Evolutionary conservation across 495 filamentous ascomycete genomes (phyloP), one percentile per base, ranked within the genome.

Genomic region (Podospora fimiseda): DNA sequence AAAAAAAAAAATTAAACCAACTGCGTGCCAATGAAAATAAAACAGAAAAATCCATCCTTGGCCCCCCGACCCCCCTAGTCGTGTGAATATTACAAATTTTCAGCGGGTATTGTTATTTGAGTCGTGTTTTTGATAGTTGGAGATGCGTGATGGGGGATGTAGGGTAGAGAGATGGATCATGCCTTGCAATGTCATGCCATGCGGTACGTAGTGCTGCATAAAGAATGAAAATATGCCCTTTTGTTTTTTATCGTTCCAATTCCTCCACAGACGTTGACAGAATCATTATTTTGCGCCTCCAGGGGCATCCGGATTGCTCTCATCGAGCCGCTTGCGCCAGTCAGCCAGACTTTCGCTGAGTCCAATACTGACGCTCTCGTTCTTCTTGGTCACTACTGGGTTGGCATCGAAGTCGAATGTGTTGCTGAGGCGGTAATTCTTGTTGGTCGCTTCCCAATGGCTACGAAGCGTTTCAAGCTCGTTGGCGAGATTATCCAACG

Each of bases 381-480:
- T 76, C 16, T 79, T 78, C 56, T 74, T 80, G 46, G 77, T 82
- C 50, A 44, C 19, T 46, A 76, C 70, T 20, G 80, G 45, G 52
- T 48, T 53, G 9, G 55, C 74, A 55, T 96, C 91, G 55, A 93
- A 86, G 62, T 96, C 92, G 61, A 95, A 92, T 13, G 81, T 74
- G 58, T 83, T 91, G 66, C 87, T 92, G 41, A 95, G 73, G 14
- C 92, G 84, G 64, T 96, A 96, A 57, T 86, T 92, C 69, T 91
- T 91, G 70, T 91, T 96, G 38, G 90, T 96, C 42, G 85, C 86
- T 69, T 97, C 91, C 92, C 94, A 97, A 54, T 95, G 93, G 27
- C 74, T 84, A 27, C 92, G 84, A 37, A 97, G 77, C 15, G 85
- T 80, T 51, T 98, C 93, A 3, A 99, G 80, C 69, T 99, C 93